Base-by-base conservation (phyloP, 2,329 filamentous ascomycete species). In the Ophiostoma sp. region DNA sequence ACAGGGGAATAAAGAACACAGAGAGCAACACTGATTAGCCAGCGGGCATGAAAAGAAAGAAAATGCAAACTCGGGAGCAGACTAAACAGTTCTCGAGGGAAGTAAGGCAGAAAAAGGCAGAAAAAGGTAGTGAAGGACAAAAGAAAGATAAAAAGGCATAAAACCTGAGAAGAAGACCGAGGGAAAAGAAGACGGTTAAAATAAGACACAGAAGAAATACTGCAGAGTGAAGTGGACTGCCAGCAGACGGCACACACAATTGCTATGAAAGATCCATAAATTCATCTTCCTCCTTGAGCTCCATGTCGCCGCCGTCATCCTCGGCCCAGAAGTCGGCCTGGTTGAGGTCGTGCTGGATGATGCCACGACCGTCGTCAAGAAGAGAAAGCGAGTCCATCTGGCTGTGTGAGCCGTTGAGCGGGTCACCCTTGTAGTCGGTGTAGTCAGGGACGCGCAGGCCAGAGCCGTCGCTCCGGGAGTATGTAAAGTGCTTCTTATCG, bases 381-480 rank as follows among this genome's bases (percentile, higher is more conserved):
- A 67, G 77, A 75, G 73, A 71, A 75, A 74, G 80, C 74, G 81
- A 79, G 65, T 74, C 79, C 69, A 77, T 76, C 69, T 77, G 77
- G 65, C 78, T 48, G 17, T n/a, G 76, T 66, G 79, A 80, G 69
- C 84, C 83, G 72, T 86, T 84, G 33, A 94, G 77, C 10, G 90
- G 83, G 66, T 97, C 93, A 62, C 95, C 95, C 72, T 92, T 90
- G 76, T 94, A 88, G 79, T 97, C 95, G 66, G 95, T 99, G 79
- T 95, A 93, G 74, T 94, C 91, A 23, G 95, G 95, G 10, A 99
- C 95, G 36, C 94, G 89, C 41, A 98, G 86, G 17, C 94, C 94
- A 69, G 89, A 93, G 48, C 94, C 94, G 36, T 90, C 87, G 20
- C 87, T 89, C 72, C 95, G 89, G 33, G 93, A 91, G 81, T 99